Evolutionary conservation across 495 filamentous ascomycete genomes (phyloP).

Genomic region (Trichoderma erinaceum): DNA sequence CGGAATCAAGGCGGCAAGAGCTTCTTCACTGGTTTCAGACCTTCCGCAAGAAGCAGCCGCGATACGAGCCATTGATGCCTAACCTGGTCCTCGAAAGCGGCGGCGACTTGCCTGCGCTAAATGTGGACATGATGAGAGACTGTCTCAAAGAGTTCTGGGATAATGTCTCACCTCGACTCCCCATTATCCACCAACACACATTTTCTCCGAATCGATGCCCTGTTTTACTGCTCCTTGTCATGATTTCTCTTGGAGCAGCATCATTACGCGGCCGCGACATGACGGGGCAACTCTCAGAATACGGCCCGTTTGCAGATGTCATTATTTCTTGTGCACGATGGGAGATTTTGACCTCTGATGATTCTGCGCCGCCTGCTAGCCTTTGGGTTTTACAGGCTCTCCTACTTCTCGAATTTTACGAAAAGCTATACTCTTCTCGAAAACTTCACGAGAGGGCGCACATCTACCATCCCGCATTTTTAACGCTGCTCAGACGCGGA

Average conservation of each 20-base stretch:
- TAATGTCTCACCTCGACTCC: slow-evolving; percentile 85
- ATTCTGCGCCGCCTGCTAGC: slow-evolving; percentile 83
- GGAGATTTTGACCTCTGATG: slow-evolving; percentile 78
- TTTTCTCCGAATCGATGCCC: slow-evolving; percentile 79
- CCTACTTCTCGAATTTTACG: slow-evolving; percentile 83
- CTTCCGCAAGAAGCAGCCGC: slow-evolving; percentile 69
- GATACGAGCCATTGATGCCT: slow-evolving; percentile 62
- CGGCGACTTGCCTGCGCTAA: slow-evolving; percentile 65
- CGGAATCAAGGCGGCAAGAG: slow-evolving; percentile 75
- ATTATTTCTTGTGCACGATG: slow-evolving; percentile 79
- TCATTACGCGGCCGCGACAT: slow-evolving; percentile 74
- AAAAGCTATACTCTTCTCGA: slow-evolving; percentile 91
- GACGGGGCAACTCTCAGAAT: slow-evolving; percentile 57
- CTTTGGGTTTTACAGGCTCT: slow-evolving; percentile 93
- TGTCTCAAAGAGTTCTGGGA: slow-evolving; percentile 92
- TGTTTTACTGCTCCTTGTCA: slow-evolving; percentile 71
- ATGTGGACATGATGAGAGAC: slow-evolving; percentile 81
- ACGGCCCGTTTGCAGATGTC: slow-evolving; percentile 73
- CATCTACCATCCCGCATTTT: slow-evolving; percentile 91
- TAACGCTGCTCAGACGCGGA: slow-evolving; percentile 87
- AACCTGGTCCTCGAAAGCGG: slow-evolving; percentile 64
- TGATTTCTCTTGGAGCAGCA: slow-evolving; percentile 88
- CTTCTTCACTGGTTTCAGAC: slow-evolving; percentile 71
- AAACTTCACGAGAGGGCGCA: slow-evolving; percentile 89
- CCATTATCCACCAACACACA: slow-evolving; percentile 88